phyloP scores from a whole-genome alignment of 768 basidiomycete species.

The Trametes gibbosa region DNA sequence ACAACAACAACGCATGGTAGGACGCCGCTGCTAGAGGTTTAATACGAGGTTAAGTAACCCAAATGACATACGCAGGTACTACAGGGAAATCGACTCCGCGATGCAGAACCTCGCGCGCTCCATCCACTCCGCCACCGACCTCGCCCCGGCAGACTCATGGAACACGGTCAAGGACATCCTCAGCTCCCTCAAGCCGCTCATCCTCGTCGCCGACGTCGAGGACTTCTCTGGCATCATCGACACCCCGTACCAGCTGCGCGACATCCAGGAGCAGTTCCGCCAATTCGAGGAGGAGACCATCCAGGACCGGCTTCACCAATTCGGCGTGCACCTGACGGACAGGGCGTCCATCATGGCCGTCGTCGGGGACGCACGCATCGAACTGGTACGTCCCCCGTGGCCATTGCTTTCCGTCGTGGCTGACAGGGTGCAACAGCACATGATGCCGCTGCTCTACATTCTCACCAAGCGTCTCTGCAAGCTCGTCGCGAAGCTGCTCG shows the following conservation, averaged over 20 bases:
- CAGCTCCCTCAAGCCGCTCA: background rate
- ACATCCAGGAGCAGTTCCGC: constrained; percentile 8
- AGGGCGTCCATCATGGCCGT: background rate
- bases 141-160: background rate
- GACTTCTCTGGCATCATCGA: background rate
- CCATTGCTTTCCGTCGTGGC: background rate
- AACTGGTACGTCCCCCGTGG: background rate
- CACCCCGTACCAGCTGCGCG: background rate
- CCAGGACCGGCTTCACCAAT: background rate
- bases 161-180: background rate
- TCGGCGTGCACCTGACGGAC: background rate
- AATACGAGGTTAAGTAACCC: too few relatives aligned
- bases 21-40: background rate
- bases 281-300: background rate
- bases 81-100: background rate
- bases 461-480: background rate
- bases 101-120: background rate
- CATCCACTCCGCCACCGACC: background rate
- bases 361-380: background rate
- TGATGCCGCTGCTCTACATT: constrained; percentile 8
- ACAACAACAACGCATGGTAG: constrained; percentile 12
- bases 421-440: background rate
- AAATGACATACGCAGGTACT: constrained; percentile 2
- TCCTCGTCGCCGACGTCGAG: constrained; percentile 4
- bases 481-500: background rate